Evolutionary conservation across 352 stramenopile genomes (phyloP), one percentile per base, ranked within the genome.

Genomic region (Saprolegnia diclina): DNA sequence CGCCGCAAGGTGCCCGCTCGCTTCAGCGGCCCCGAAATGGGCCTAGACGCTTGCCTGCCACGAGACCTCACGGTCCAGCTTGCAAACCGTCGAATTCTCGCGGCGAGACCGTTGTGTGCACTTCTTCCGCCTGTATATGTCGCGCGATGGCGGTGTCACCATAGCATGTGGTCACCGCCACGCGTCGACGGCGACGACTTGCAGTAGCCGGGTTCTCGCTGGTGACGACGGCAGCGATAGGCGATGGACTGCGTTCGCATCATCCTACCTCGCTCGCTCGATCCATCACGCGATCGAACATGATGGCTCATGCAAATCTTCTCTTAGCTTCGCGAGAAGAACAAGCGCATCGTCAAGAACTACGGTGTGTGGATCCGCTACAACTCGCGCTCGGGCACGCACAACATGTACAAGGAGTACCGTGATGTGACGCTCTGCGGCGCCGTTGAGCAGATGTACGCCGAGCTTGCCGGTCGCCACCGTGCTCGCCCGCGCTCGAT

Each of bases 331-430:
- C 81, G 83, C 59, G 97, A 99, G 85, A 99, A 99, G 91, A 99
- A 99, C 84, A 83, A 87, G 56, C 92, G 89, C 77, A 91, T 98
- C 46, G 86, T 99, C 72, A 99, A 99, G 82, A 99, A 99, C 89
- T 99, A 99, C 85, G 96, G 94, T 76, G 98, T 99, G 80, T 99
- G 96, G 95, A 95, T 99, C 74, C 94, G 97, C 73, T 99, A 99
- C 88, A 98, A 99, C 85, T 99, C 96, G 67, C 93, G 97, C 76
- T 98, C 92, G 66, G 97, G 97, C 77, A 99, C 97, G 52, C 97
- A 99, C 92, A 99, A 99, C 90, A 99, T 99, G 97, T 99, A 99
- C 96, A 98, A 99, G 83, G 97, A 99, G 88, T 99, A 99, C 95
- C 91, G 97, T 85, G 95, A 99, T 76, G 78, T 98, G 70, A 98